Conservation (phyloP, 2,329 filamentous ascomycete species). For the Tricladium varicosporioides region DNA sequence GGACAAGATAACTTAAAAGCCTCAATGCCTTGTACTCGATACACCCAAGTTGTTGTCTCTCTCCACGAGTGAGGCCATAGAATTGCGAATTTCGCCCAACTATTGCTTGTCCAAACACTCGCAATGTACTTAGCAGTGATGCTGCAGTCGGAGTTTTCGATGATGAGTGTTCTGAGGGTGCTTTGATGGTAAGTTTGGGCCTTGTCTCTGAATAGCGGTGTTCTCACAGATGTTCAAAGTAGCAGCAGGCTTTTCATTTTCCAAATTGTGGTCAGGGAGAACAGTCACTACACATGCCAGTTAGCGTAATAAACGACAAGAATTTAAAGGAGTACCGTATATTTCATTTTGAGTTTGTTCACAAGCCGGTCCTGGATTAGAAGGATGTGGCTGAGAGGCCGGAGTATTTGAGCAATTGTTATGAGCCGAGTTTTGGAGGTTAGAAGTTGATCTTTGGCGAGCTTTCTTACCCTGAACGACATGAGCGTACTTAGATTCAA, state of each 20-base stretch:
- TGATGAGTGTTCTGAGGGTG: neutral
- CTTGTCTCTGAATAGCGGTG: neutral
- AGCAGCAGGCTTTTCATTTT: too few species aligned
- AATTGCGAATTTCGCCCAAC: slow-evolving; percentile 52
- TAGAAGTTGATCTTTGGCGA: slow-evolving; percentile 10
- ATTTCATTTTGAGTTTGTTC: too few species aligned
- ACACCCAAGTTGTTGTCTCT: slow-evolving; percentile 55
- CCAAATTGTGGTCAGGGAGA: too few species aligned
- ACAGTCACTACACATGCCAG: too few species aligned
- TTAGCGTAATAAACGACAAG: too few species aligned
- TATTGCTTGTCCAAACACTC: slow-evolving; percentile 5
- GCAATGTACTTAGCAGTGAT: neutral
- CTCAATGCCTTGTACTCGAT: slow-evolving; percentile 62
- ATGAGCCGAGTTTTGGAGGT: neutral
- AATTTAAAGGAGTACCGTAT: too few species aligned
- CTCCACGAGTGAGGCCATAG: slow-evolving; percentile 47
- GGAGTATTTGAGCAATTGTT: neutral
- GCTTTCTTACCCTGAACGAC: slow-evolving; percentile 43
- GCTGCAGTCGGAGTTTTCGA: neutral
- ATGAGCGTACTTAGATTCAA: slow-evolving; percentile 56
- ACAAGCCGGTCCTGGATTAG: too few species aligned
- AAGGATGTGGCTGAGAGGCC: too few species aligned
- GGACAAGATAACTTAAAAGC: slow-evolving; percentile 56
- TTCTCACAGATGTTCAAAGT: neutral
- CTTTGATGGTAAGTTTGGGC: too few species aligned